phyloP scores from a whole-genome alignment of 192 early-diverging fungal species.

The Coemansia guatemalensis region DNA sequence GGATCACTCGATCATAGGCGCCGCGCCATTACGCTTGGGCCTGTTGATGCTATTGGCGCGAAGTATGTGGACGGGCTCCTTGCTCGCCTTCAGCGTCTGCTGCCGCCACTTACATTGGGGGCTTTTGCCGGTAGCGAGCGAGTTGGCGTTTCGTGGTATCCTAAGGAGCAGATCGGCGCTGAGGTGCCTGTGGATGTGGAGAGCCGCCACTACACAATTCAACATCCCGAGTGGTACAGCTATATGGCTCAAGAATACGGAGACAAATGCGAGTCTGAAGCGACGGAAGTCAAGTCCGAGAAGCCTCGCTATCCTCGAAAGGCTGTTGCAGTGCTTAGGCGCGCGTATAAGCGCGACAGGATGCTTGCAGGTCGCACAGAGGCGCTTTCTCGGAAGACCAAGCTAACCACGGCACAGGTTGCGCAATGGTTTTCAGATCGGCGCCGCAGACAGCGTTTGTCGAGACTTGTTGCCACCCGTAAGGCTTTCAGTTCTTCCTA shows the following conservation, averaged over 20 bases:
- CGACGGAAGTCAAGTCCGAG: neutral
- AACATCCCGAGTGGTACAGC: conserved; percentile 4
- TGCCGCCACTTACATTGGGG: neutral
- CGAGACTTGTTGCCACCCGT: neutral
- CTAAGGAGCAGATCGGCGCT: too few species aligned
- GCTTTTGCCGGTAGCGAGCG: neutral
- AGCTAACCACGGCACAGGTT: neutral
- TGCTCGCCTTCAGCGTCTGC: conserved; percentile 2
- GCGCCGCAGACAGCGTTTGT: neutral
- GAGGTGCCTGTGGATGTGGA: neutral
- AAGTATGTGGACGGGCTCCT: conserved; percentile 14
- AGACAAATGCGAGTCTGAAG: neutral
- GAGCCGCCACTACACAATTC: conserved; percentile 1
- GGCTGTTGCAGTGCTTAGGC: neutral
- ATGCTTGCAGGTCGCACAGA: neutral
- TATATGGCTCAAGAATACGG: conserved; percentile 11
- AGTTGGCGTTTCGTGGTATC: neutral
- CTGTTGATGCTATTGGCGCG: neutral
- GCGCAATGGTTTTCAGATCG: neutral
- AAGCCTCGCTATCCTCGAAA: neutral
- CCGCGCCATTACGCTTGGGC: neutral
- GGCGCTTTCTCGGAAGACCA: neutral
- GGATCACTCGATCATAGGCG: neutral
- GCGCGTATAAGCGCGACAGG: neutral
- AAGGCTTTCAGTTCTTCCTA: neutral